phyloP scores from a whole-genome alignment of 1,284 basidiomycete species.

The Mycena citricolor region DNA sequence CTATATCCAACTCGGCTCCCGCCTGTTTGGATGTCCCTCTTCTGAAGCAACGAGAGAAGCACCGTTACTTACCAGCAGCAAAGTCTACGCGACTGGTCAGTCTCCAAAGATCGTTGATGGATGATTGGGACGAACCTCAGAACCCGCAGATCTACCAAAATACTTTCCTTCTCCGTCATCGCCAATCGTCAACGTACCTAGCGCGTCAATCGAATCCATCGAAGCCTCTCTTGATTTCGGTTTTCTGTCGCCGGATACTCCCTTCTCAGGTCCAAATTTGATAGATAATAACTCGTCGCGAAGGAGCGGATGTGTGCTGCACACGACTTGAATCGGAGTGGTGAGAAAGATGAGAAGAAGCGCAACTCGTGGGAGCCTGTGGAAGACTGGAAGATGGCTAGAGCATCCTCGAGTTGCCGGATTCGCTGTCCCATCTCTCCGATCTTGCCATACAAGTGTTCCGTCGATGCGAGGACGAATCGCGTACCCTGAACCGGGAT shows the following conservation, averaged over 20 bases:
- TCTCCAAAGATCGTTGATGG: slow-evolving; percentile 2
- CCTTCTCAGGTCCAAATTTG: slow-evolving; percentile 53
- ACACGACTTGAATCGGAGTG: too few relatives aligned
- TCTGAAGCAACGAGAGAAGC: not conserved
- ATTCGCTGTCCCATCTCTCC: slow-evolving; percentile 62
- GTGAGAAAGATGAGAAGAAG: not conserved
- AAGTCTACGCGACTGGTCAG: slow-evolving; percentile 35
- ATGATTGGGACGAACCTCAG: slow-evolving; percentile 29
- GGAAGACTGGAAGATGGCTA: slow-evolving; percentile 59
- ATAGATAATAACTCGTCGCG: slow-evolving; percentile 60
- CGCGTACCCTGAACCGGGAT: slow-evolving; percentile 24
- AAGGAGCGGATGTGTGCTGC: slow-evolving; percentile 53
- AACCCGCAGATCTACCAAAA: slow-evolving; percentile 52
- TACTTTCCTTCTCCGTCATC: slow-evolving; percentile 64
- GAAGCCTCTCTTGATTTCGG: slow-evolving; percentile 28
- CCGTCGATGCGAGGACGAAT: slow-evolving; percentile 68
- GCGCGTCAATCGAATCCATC: slow-evolving; percentile 41
- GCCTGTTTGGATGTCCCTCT: slow-evolving; percentile 36
- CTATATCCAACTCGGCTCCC: slow-evolving; percentile 47
- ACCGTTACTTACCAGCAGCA: slow-evolving; percentile 42
- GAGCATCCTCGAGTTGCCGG: slow-evolving; percentile 43
- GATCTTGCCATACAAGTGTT: slow-evolving; percentile 68
- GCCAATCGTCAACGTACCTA: slow-evolving; percentile 62
- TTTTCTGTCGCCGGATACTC: slow-evolving; percentile 28
- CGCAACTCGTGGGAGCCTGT: slow-evolving; percentile 50